Percentiles rank a stretch among this genome's conserved stretches.
Conservation (phyloP, 768 basidiomycete genomes). For the Tulasnella sp. region DNA sequence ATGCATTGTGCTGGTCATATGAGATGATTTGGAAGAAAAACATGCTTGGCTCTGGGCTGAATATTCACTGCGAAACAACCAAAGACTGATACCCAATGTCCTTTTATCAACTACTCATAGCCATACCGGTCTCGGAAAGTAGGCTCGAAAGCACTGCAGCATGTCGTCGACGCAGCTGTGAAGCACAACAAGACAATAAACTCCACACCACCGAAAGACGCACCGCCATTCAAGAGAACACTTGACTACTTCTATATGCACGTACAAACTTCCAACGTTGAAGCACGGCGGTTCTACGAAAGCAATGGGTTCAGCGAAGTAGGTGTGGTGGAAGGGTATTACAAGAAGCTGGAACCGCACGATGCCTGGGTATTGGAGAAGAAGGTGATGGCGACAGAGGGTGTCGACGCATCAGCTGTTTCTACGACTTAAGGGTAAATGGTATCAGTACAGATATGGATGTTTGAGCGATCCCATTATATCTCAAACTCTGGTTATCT, state of each 20-base stretch:
- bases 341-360: slow-evolving; percentile 77
- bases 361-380: slow-evolving; percentile 78
- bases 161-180: slow-evolving; percentile 52
- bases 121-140: slow-evolving; percentile 75
- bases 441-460: background rate
- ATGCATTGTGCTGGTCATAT: too few species aligned
- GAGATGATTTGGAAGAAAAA: too few species aligned
- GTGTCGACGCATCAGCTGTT: too few species aligned
- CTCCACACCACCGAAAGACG: slow-evolving; percentile 22
- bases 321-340: slow-evolving; percentile 59
- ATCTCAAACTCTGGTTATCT: too few species aligned
- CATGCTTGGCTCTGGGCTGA: too few species aligned
- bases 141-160: slow-evolving; percentile 60
- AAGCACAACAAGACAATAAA: slow-evolving; percentile 37
- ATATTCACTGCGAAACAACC: too few species aligned
- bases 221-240: background rate
- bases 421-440: background rate
- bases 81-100: background rate
- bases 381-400: background rate
- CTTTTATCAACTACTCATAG: slow-evolving; percentile 29
- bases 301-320: slow-evolving; percentile 66
- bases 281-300: slow-evolving; percentile 75
- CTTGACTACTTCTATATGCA: slow-evolving; percentile 64
- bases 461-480: too few species aligned
- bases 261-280: slow-evolving; percentile 72